Evolutionary conservation across 2,329 filamentous ascomycete genomes (phyloP), one percentile per base, ranked within the genome.

Genomic region (Fusarium graminum): DNA sequence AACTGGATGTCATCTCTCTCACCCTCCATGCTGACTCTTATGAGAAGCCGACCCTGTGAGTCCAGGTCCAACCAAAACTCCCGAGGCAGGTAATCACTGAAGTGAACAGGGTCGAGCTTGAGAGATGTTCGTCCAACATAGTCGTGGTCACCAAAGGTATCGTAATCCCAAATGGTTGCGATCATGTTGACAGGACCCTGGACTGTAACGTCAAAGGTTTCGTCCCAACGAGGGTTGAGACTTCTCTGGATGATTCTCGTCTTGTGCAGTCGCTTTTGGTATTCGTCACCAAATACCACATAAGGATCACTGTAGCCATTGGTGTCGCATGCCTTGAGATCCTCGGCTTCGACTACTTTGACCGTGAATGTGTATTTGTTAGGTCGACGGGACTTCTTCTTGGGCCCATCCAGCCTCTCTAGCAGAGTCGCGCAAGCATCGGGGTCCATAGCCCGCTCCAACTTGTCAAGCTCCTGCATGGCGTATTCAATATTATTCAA

Each of bases 51-150:
- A 9, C 95, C 95, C 77, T 99, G 95, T 0, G 94, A 97, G 76
- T 99, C 95, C 44, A 99, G 86, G 75, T 98, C 94, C 17, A 99
- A 87, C 95, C 95, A 99, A 77, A 97, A 98, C 77, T 99, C 95
- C 65, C 94, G 88, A 16, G 95, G 95, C 69, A 98, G 83, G 75
- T 97, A 99, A 77, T 99, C 95, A 71, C 93, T 90, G 79, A 99
- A 99, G 80, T 97, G 94, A 38, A 92, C 86, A n/a, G 95, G 95
- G 72, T 99, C 95, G n/a, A 99, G 84, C 79, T 99, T 99, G 67
- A 99, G 84, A 19, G 93, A 97, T n/a, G 95, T 98, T 64, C 95
- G 88, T 26, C 95, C 95, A 34, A 98, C 93, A 76, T 97, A 98
- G 75, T 99, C 95, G 75, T 99, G 95, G 74, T 98, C 95, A 52